Evolutionary conservation across 169 alveolate genomes (phyloP), one percentile per base, ranked within the genome.

Genomic region (Plasmodium chabaudi): DNA sequence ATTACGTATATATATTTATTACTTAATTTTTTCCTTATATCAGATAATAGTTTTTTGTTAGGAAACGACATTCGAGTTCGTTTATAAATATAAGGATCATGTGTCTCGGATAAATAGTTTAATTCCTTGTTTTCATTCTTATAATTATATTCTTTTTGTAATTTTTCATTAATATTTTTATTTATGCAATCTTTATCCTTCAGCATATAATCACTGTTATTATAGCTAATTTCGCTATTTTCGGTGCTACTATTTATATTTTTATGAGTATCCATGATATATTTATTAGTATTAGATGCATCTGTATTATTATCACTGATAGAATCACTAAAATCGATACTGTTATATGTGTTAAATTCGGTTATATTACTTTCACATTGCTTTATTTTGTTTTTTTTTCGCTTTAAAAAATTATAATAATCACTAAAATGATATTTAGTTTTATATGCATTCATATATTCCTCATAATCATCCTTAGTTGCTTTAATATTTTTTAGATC

Each of bases 1-100:
- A 34, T 34, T 3, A 34, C 42, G 4, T 34, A 7, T 5, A 34
- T 34, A 34, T 34, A 3, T 34, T 34, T 72, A 27, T 82, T 82
- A 82, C 90, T 82, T 82, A 82, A 15, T 23, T 70, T 61, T 49
- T 42, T 82, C 53, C 71, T 44, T 47, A 67, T 56, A 55, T 82
- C 65, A 56, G 53, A 67, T 12, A 82, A 61, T 67, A 82, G 15
- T 1, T 68, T 82, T 4, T 44, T 53, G 7, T 46, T 82, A 49
- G 23, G 47, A 57, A 42, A 72, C 23, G 63, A 55, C 65, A 67
- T 13, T 21, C n/a, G 23, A 25, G 27, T 51, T 19, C 27, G 53
- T 42, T 21, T n/a, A 72, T 21, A 59, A 47, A 27, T 39, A 46
- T 7, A 64, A 42, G 49, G 46, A 39, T 82, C 23, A 47, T 67